phyloP scores from a whole-genome alignment of 345 rosid species.

The Ailanthus altissimus region DNA sequence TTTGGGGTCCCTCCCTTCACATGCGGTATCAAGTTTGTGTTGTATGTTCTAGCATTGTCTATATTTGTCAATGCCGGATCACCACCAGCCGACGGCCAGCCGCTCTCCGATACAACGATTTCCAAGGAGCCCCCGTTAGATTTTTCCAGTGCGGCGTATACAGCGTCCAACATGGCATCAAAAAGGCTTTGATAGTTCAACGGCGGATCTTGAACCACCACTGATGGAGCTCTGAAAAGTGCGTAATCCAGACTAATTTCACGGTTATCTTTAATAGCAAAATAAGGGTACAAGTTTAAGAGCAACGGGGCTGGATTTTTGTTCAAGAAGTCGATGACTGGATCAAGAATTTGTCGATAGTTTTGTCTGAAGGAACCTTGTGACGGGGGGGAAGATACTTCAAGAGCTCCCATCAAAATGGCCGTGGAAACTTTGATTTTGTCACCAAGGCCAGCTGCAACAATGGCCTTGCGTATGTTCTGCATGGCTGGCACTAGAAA shows the following conservation, averaged over 20 bases:
- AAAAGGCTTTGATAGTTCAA: slow-evolving; percentile 47
- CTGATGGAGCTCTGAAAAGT: background rate
- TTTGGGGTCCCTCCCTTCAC: slow-evolving; percentile 19
- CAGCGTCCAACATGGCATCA: slow-evolving; percentile 52
- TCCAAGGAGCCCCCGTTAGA: slow-evolving; percentile 43
- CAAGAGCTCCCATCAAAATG: slow-evolving; percentile 24
- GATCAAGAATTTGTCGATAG: slow-evolving; percentile 29
- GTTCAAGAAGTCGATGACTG: slow-evolving; percentile 33
- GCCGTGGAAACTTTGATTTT: slow-evolving; percentile 52
- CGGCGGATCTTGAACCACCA: background rate
- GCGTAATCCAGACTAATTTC: slow-evolving; percentile 39
- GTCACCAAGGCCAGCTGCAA: slow-evolving; percentile 31
- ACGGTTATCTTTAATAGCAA: no score
- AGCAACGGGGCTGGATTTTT: slow-evolving; percentile 40
- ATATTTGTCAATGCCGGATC: slow-evolving; percentile 25
- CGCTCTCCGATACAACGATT: slow-evolving; percentile 61
- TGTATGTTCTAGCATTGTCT: slow-evolving; percentile 56
- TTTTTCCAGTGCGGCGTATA: slow-evolving; percentile 56
- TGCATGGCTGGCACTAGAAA: slow-evolving; percentile 38
- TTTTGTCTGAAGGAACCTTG: slow-evolving; percentile 33
- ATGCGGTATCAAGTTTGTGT: slow-evolving; percentile 46
- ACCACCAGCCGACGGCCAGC: slow-evolving; percentile 65
- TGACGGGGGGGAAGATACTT: slow-evolving; percentile 43
- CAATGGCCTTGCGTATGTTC: slow-evolving; percentile 34
- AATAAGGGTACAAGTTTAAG: slow-evolving; percentile 42